These are phyloP conservation scores for Cutaneotrichosporon sp. DNA, from an alignment of 1,284 basidiomycete genomes.

Conservation along the genomic window DNA sequence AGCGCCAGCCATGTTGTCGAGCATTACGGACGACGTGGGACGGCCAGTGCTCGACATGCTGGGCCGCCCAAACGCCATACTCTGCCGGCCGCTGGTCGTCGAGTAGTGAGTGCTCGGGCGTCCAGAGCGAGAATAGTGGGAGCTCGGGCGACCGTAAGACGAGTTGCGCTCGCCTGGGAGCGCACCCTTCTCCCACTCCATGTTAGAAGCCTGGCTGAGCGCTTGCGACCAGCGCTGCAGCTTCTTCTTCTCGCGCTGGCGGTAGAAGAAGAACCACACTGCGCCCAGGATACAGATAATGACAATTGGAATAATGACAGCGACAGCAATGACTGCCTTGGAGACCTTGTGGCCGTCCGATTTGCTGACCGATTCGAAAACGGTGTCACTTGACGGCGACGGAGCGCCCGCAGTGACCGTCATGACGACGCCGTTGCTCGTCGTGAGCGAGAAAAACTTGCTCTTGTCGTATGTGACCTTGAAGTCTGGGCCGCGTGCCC, in stretches of 20 bases:
- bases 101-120: constrained; percentile 61
- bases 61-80: constrained; percentile 25
- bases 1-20: constrained; percentile 62
- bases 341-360: constrained; percentile 55
- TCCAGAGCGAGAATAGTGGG: constrained; percentile 23
- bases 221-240: constrained; percentile 64
- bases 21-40: constrained; percentile 46
- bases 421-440: constrained; percentile 33
- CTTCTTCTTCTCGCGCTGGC: constrained; percentile 62
- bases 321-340: constrained; percentile 72
- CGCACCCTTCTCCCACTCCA: constrained; percentile 52
- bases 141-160: constrained; percentile 71
- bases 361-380: constrained; percentile 43
- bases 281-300: constrained; percentile 58
- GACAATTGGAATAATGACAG: constrained; percentile 67
- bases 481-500: constrained; percentile 70
- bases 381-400: constrained; percentile 54
- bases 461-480: constrained; percentile 50
- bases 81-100: constrained; percentile 37
- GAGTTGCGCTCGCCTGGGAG: constrained; percentile 55
- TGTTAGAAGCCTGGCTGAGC: constrained; percentile 42
- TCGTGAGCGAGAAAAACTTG: constrained; percentile 45
- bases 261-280: constrained; percentile 59
- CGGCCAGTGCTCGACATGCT: constrained; percentile 35
- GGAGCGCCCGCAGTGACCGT: constrained; percentile 37